Evolutionary conservation across 768 basidiomycete species (phyloP), one percentile per base, ranked within the genome.

Genomic region (Pleurotus pulmonarius): DNA sequence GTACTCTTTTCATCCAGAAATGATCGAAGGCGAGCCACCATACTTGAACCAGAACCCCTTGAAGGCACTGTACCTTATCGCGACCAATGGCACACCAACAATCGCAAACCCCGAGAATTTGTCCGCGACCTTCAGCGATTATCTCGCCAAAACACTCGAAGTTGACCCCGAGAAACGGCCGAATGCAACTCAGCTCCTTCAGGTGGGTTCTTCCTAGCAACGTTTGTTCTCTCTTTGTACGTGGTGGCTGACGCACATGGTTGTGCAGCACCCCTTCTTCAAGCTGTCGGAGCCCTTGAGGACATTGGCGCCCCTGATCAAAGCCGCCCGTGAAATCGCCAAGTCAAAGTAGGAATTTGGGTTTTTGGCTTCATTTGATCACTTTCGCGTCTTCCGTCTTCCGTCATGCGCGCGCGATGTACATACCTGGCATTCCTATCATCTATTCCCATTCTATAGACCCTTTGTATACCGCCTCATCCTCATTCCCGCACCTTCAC

Each of bases 11-110:
- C 47, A 15, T 58, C 22, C 65, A 93, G 94, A 97, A 75, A 97
- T 98, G 94, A 95, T 98, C 64, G 94, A 98, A 73, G 95, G 94
- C 55, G 95, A 97, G 70, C 94, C 94, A 0, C 94, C 94, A 20
- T 97, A 97, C 65, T 81, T 96, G 37, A 95, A 95, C 68, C 94
- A 97, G 76, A 96, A 96, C 72, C 94, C 95, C 0, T 78, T 97
- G 52, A 98, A 97, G 70, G 97, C 97, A 2, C 75, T 99, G 44
- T 99, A 98, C 71, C 83, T 99, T 47, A 99, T 99, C 64, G 96
- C 96, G 2, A 99, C 96, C 7, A 98, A 98, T 63, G 96, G 97
- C 24, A 98, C 96, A 20, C 97, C 97, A 0, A 90, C 89, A 52
- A 94, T 99, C 62, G 90, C 92, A 54, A 98, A 97, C 70, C 95